These are phyloP conservation scores for Fomitopsis serialis DNA, from an alignment of 768 basidiomycete species.

Conservation along the genomic window DNA sequence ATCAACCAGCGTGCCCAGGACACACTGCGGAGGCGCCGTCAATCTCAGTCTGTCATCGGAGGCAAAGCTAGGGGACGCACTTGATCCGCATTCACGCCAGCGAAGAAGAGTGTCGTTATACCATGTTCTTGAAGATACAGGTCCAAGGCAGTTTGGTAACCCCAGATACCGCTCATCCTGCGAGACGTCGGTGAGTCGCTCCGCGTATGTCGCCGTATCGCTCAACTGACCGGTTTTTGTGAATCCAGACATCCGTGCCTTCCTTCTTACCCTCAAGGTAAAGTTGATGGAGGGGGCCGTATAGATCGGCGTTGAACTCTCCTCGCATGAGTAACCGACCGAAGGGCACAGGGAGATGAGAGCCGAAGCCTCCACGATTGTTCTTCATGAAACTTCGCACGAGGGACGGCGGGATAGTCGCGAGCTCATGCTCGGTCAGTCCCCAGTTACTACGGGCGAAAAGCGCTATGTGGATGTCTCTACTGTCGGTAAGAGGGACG, in stretches of 20 bases:
- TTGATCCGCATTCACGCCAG: constrained; percentile 66
- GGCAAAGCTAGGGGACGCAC: constrained; percentile 23
- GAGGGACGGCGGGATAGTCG: constrained; percentile 56
- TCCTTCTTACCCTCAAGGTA: constrained; percentile 44
- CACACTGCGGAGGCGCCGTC: constrained; percentile 37
- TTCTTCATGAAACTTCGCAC: constrained; percentile 48
- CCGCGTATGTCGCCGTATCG: neutral
- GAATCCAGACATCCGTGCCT: constrained; percentile 67
- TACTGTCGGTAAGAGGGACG: neutral
- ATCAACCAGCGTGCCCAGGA: constrained; percentile 57
- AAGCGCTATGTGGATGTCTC: neutral
- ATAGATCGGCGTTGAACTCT: constrained; percentile 52
- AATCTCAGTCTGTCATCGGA: neutral
- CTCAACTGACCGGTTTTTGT: constrained; percentile 53
- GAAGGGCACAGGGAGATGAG: constrained; percentile 45
- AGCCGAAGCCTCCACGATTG: constrained; percentile 46
- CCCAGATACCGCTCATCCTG: constrained; percentile 66
- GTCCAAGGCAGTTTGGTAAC: constrained; percentile 56
- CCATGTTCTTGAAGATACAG: constrained; percentile 59
- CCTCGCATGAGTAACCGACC: constrained; percentile 57
- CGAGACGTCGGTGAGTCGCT: neutral
- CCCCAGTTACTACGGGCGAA: constrained; percentile 57
- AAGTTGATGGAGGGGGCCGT: constrained; percentile 55
- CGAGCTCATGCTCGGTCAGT: constrained; percentile 56
- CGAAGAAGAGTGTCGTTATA: constrained; percentile 55